Conservation (phyloP, 768 basidiomycete species). For the Boletus vinaceobasis region DNA sequence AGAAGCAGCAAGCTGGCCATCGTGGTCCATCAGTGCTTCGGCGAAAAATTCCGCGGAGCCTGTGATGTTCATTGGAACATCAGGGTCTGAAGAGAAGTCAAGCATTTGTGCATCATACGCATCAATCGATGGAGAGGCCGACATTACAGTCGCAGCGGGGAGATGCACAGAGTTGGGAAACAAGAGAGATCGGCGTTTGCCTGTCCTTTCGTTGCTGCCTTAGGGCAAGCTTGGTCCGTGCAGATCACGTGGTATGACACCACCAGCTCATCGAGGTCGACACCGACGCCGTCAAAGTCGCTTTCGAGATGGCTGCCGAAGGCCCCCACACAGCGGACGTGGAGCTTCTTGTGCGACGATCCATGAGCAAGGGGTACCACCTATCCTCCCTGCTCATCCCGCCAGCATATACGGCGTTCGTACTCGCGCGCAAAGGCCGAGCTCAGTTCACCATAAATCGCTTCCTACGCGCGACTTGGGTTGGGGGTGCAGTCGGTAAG, state of each 20-base stretch:
- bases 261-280: neutral
- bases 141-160: slow-evolving; percentile 20
- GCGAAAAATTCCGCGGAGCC: slow-evolving; percentile 46
- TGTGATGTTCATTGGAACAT: slow-evolving; percentile 55
- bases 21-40: slow-evolving; percentile 61
- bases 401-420: slow-evolving; percentile 53
- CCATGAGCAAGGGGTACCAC: slow-evolving; percentile 68
- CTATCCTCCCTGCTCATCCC: slow-evolving; percentile 60
- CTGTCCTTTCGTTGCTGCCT: slow-evolving; percentile 1
- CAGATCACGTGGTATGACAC: slow-evolving; percentile 23
- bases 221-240: slow-evolving; percentile 35
- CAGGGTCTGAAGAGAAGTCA: slow-evolving; percentile 53
- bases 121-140: slow-evolving; percentile 38
- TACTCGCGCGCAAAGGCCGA: slow-evolving; percentile 53
- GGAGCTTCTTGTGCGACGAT: slow-evolving; percentile 63
- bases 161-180: slow-evolving; percentile 14
- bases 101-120: slow-evolving; percentile 63
- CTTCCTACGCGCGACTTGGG: slow-evolving; percentile 69
- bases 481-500: slow-evolving; percentile 56
- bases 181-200: slow-evolving; percentile 17
- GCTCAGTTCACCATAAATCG: slow-evolving; percentile 56
- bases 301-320: slow-evolving; percentile 16
- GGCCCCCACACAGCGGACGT: slow-evolving; percentile 48
- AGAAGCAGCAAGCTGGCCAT: slow-evolving; percentile 32
- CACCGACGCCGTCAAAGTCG: slow-evolving; percentile 4